A percentile compares a stretch with the other conserved stretches of the same genome.
These are phyloP conservation scores for Sphaerulina musiva DNA, from an alignment of 2,329 filamentous ascomycete species.

Conservation along the genomic window DNA sequence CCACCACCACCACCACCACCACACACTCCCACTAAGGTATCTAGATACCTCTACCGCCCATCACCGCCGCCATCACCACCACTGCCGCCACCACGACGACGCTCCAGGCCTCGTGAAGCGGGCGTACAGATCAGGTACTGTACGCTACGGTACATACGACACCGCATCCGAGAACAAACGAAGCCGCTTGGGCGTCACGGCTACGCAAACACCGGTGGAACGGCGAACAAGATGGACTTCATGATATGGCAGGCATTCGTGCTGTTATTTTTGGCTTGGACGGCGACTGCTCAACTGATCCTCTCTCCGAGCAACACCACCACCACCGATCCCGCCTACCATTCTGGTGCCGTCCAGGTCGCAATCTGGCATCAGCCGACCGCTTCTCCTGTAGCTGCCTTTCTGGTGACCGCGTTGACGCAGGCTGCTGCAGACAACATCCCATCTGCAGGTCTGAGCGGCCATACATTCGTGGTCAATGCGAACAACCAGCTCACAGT, in stretches of 20 bases:
- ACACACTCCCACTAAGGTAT: no score
- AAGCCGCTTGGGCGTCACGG: background rate
- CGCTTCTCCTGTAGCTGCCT: constrained; percentile 11
- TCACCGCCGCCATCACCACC: background rate
- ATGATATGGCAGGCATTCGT: constrained; percentile 5
- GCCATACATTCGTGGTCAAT: constrained; percentile 34
- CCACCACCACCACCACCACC: background rate
- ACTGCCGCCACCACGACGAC: background rate
- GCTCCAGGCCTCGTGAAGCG: background rate
- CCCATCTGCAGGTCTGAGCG: constrained; percentile 7
- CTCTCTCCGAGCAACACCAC: constrained; percentile 15
- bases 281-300: constrained; percentile 14
- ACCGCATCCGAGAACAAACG: no score
- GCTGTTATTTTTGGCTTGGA: constrained; percentile 1
- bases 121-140: background rate
- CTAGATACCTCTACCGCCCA: no score
- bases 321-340: constrained; percentile 5
- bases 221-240: background rate
- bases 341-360: constrained; percentile 4
- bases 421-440: constrained; percentile 13
- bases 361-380: constrained; percentile 4
- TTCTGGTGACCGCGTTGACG: constrained; percentile 22
- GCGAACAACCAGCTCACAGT: constrained; percentile 30
- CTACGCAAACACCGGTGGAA: background rate
- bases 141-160: background rate